A percentile compares a stretch with the other conserved stretches of the same genome.
These are phyloP conservation scores for Diplogelasinospora grovesii DNA, from an alignment of 495 filamentous ascomycete species.

Conservation along the genomic window DNA sequence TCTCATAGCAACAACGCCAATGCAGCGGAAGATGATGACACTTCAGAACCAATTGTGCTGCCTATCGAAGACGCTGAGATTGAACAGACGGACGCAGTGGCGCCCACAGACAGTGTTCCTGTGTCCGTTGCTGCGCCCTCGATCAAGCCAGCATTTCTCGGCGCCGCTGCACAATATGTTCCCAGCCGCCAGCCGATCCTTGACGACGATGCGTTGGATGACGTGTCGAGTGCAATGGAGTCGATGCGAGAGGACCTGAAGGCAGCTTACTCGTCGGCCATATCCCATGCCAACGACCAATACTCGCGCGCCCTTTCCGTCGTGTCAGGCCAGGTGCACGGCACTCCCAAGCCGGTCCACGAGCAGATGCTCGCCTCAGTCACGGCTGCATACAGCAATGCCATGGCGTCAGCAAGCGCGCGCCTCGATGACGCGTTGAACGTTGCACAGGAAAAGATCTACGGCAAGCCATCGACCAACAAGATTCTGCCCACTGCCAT, in stretches of 20 bases:
- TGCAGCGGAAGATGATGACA: conserved; percentile 43
- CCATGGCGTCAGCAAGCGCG: conserved; percentile 54
- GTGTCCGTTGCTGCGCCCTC: conserved; percentile 6
- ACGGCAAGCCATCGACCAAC: conserved; percentile 41
- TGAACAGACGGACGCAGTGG: conserved; percentile 2
- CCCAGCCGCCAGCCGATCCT: conserved; percentile 34
- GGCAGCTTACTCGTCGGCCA: conserved; percentile 54
- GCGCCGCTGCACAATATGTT: conserved; percentile 38
- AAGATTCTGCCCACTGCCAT: conserved; percentile 25
- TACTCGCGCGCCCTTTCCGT: conserved; percentile 61
- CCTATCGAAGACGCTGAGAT: conserved; percentile 13
- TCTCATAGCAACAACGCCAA: conserved; percentile 20
- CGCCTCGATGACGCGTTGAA: conserved; percentile 45
- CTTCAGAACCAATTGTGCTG: conserved; percentile 48
- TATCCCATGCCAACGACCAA: conserved; percentile 52
- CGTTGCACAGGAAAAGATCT: conserved; percentile 37
- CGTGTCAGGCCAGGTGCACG: conserved; percentile 60
- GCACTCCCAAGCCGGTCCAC: conserved; percentile 56
- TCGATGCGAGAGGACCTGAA: conserved; percentile 45
- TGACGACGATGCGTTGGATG: conserved; percentile 38
- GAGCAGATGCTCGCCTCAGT: conserved; percentile 58
- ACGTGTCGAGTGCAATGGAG: conserved; percentile 59
- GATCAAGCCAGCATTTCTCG: conserved; percentile 38
- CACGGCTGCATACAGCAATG: conserved; percentile 60
- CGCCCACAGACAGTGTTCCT: neutral